phyloP scores from a whole-genome alignment of 805 yeast genomes.

The Torulaspora microellipsoides region DNA sequence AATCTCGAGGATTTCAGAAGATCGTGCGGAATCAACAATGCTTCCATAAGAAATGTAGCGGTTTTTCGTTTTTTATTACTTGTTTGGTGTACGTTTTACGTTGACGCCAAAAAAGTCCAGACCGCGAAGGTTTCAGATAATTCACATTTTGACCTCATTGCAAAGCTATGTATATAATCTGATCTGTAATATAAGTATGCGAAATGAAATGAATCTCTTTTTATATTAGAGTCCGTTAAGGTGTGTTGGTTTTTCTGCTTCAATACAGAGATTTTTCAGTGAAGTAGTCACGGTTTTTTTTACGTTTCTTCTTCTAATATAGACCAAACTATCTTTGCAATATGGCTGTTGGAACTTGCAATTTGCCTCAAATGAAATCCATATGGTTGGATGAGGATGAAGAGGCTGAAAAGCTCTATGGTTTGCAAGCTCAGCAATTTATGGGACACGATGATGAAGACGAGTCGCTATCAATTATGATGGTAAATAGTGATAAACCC shows the following conservation, averaged over 20 bases:
- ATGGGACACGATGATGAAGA: constrained; percentile 26
- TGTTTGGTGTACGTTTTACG: neutral
- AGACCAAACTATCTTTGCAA: no score
- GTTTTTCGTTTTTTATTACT: neutral
- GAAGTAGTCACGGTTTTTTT: no score
- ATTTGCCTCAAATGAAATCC: constrained; percentile 37
- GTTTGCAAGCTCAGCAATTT: constrained; percentile 29
- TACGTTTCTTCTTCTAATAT: no score
- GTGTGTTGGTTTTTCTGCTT: no score
- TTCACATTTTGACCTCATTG: no score
- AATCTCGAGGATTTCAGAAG: no score
- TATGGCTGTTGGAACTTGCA: constrained; percentile 2
- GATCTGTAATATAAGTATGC: no score
- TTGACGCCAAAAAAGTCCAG: neutral
- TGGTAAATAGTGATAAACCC: constrained; percentile 37
- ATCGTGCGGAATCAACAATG: no score
- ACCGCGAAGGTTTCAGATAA: neutral
- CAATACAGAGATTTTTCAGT: no score
- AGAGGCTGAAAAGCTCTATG: constrained; percentile 34
- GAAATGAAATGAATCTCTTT: no score
- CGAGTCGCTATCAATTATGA: constrained; percentile 29
- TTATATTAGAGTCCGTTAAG: no score
- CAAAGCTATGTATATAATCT: no score
- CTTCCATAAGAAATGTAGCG: neutral
- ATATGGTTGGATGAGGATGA: constrained; percentile 42